phyloP scores from a whole-genome alignment of 1,139 yeast species.

The Saccharomyces hybrid region DNA sequence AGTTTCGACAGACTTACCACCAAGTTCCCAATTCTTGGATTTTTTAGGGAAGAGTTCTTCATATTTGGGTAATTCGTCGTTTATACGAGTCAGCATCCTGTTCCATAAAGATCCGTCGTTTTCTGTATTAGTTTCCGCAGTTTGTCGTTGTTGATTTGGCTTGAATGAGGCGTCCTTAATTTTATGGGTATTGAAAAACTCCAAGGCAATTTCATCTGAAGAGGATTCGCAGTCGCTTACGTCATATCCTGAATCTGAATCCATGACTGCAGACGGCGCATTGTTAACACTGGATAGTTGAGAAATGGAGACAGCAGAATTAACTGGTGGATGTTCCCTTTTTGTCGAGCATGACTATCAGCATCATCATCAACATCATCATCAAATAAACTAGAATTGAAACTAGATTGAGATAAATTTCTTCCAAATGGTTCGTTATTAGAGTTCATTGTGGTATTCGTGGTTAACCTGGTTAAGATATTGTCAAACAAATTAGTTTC shows the following conservation, averaged over 20 bases:
- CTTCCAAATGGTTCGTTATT: neutral
- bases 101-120: constrained; percentile 45
- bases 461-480: neutral
- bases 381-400: constrained; percentile 62
- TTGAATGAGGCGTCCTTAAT: neutral
- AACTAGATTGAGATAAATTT: constrained; percentile 28
- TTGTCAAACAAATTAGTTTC: neutral
- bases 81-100: constrained; percentile 54
- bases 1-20: neutral
- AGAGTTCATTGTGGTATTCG: neutral
- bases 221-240: neutral
- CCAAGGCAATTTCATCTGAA: neutral
- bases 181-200: neutral
- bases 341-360: neutral
- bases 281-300: constrained; percentile 26
- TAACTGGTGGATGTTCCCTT: neutral
- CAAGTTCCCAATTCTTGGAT: neutral
- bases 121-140: constrained; percentile 13
- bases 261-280: constrained; percentile 6
- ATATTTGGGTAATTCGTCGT: constrained; percentile 61
- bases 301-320: constrained; percentile 24
- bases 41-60: constrained; percentile 68
- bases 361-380: constrained; percentile 4
- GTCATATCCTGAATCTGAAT: neutral
- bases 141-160: neutral